Conservation (phyloP, 2,329 filamentous ascomycete genomes). For the Trichoderma brevicompactum region DNA sequence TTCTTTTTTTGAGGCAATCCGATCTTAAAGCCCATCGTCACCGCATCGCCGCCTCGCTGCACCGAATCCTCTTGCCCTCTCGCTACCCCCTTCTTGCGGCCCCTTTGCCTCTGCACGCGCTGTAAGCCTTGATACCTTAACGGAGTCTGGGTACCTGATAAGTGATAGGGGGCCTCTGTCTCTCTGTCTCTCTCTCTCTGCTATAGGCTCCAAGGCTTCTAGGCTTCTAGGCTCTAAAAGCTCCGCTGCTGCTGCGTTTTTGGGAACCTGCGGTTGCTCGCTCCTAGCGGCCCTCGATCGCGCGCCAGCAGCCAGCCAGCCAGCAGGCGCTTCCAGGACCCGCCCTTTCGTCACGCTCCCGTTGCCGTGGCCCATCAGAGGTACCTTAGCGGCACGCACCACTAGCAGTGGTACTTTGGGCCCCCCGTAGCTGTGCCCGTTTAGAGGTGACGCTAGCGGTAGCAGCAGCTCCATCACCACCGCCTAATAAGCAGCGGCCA, state of each 20-base stretch:
- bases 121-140: no score
- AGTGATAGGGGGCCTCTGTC: no score
- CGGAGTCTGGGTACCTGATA: no score
- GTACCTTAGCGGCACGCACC: not conserved
- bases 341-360: constrained; percentile 27
- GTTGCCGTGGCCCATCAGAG: constrained; percentile 24
- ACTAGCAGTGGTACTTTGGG: not conserved
- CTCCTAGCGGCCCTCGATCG: constrained; percentile 12
- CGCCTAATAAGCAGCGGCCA: constrained; percentile 16
- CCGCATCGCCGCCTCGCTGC: constrained; percentile 8
- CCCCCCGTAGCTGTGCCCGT: constrained; percentile 15
- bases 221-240: no score
- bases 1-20: not conserved
- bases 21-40: constrained; percentile 13
- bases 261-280: not conserved
- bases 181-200: no score
- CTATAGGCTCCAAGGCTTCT: no score
- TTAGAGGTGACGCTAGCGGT: constrained; percentile 27
- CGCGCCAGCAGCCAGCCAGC: constrained; percentile 10
- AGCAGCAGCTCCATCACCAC: constrained; percentile 26
- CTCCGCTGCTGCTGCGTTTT: no score
- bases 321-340: constrained; percentile 13
- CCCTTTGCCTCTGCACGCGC: not conserved
- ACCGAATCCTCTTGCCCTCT: constrained; percentile 11
- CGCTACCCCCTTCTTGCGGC: constrained; percentile 1